Evolutionary conservation across 1,284 basidiomycete genomes (phyloP), one percentile per base, ranked within the genome.

Genomic region (Irpex sp.): DNA sequence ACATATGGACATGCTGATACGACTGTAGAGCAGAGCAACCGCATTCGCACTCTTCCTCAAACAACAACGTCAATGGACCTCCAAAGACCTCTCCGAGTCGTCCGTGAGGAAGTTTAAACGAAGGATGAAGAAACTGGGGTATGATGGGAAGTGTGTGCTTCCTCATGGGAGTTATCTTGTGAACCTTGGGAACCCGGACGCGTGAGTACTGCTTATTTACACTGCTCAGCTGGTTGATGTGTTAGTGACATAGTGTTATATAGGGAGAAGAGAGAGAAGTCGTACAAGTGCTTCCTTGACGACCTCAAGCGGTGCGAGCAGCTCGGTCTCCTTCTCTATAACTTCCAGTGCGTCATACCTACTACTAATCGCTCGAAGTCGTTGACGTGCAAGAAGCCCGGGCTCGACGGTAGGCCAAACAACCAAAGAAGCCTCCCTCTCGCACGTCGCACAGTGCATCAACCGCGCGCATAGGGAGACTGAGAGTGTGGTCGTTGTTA

Each of bases 261-360:
- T 64, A 91, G 88, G 14, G 79, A 79, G 7, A 94, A 94, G 67
- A 83, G 92, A 21, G 80, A 86, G 61, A 91, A 90, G 65, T 88
- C 90, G 0, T 94, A 89, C 65, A 78, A 82, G 47, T 94, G 91
- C 67, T 94, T 95, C 72, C 68, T 93, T 8, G 93, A 95, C 65
- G 93, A 96, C 64, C 75, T 95, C n/a, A 79, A 82, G 67, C 78
- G 93, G 45, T 94, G 93, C 68, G 88, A 94, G 68, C 79, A 82
- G 66, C 82, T 96, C 19, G 92, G 89, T 0, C 77, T 95, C 55
- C 76, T 78, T 56, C 72, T 90, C 9, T 94, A 91, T 74, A 95
- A 95, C 70, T 93, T 94, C 73, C 93, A 95, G 88, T 93, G 66
- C n/a, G n/a, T n/a, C n/a, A n/a, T n/a, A n/a, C n/a, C n/a, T n/a